Percentiles rank a stretch among this genome's conserved stretches.
Evolutionary conservation across 306 rosid species (phyloP).

Genomic region (Lathyrus sativus): DNA sequence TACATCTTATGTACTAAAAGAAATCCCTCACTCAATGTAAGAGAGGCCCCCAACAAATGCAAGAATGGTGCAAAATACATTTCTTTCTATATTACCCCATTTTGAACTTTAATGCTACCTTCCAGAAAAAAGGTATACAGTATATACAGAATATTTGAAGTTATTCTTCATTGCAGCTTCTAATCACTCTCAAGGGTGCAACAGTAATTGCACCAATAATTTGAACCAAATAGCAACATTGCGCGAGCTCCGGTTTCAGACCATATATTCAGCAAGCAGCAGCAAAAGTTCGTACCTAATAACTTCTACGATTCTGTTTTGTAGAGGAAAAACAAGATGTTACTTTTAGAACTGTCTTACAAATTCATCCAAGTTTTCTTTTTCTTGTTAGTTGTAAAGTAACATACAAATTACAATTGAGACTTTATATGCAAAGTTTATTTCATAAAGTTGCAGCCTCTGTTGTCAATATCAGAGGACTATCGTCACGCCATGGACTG

Average conservation of each 20-base stretch:
- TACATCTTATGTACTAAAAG: constrained; percentile 21
- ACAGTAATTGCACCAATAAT: constrained; percentile 30
- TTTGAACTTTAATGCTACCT: constrained; percentile 7
- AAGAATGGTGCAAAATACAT: neutral
- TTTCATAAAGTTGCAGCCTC: neutral
- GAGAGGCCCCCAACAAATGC: constrained; percentile 17
- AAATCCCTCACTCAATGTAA: constrained; percentile 17
- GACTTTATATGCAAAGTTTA: neutral
- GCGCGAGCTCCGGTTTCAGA: constrained; percentile 32
- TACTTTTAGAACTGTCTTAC: constrained; percentile 50
- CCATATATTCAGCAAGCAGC: constrained; percentile 7
- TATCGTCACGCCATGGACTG: neutral
- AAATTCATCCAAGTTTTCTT: constrained; percentile 32
- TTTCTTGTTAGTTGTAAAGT: neutral
- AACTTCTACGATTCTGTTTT: constrained; percentile 23
- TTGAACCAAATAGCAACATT: constrained; percentile 21
- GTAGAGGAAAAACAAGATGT: constrained; percentile 48
- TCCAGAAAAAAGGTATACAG: neutral
- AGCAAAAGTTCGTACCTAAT: constrained; percentile 1
- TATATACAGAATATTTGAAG: constrained; percentile 12
- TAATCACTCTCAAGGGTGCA: constrained; percentile 26
- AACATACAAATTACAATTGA: neutral
- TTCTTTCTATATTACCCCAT: neutral
- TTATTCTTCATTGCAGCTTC: constrained; percentile 8
- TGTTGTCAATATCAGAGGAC: constrained; percentile 22